phyloP scores from a whole-genome alignment of 805 yeast genomes.

The Brettanomyces anomalus region DNA sequence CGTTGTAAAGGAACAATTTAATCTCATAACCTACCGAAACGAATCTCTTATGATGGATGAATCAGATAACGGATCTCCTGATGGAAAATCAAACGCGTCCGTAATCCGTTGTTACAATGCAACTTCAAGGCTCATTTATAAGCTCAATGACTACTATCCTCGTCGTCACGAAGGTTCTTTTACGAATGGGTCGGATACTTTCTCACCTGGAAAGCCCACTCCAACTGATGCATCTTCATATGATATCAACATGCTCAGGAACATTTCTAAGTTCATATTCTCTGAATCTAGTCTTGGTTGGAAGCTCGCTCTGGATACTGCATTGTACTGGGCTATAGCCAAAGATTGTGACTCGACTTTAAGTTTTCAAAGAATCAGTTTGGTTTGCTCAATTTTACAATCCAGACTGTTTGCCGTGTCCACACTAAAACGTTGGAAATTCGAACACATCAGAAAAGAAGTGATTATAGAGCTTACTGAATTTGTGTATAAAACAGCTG shows the following conservation, averaged over 20 bases:
- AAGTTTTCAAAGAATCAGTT: slow-evolving; percentile 13
- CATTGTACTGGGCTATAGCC: slow-evolving; percentile 25
- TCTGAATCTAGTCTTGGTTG: slow-evolving; percentile 19
- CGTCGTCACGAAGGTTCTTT: not conserved
- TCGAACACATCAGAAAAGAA: slow-evolving; percentile 20
- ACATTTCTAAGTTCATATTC: slow-evolving; percentile 16
- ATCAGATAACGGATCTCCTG: slow-evolving; percentile 5
- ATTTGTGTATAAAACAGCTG: slow-evolving; percentile 23
- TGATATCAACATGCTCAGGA: slow-evolving; percentile 9
- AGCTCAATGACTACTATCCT: slow-evolving; percentile 19
- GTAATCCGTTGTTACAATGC: slow-evolving; percentile 8
- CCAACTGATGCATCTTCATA: not conserved
- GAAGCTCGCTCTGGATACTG: slow-evolving; percentile 15
- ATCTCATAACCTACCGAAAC: slow-evolving; percentile 55
- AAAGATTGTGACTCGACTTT: slow-evolving; percentile 11
- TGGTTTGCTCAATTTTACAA: slow-evolving; percentile 20
- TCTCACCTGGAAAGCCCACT: too few relatives aligned
- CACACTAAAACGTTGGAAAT: slow-evolving; percentile 16
- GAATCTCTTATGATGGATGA: slow-evolving; percentile 58
- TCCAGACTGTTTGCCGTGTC: slow-evolving; percentile 13
- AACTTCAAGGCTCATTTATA: slow-evolving; percentile 13
- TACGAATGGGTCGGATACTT: not conserved
- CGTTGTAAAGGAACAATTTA: slow-evolving; percentile 38
- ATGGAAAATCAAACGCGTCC: not conserved
- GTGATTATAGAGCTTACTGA: slow-evolving; percentile 25